Evolutionary conservation across 129 eudicot genomes (phyloP), one percentile per base, ranked within the genome.

Genomic region (Pulicaria dysenterica): DNA sequence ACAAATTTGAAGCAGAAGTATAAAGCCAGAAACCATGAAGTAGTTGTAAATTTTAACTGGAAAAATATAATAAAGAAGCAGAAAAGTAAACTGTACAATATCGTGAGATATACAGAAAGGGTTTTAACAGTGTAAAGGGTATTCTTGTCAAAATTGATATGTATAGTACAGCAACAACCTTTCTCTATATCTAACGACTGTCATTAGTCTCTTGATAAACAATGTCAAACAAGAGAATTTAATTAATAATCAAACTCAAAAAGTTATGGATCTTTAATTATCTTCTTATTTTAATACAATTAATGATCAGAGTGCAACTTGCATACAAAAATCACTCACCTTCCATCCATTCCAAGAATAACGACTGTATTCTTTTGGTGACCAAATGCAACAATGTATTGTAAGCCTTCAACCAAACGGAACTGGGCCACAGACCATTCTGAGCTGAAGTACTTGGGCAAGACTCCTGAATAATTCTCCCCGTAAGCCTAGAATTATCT

Each of bases 341-440:
- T 93, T 89, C 98, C 98, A 85, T 93, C 98, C 85, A 87, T 78
- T 72, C 98, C 90, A 58, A 93, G 84, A 58, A 93, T 85, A 64
- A 89, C 84, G 39, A 89, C 85, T 36, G 96, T 87, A 62, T 93
- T 83, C 87, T 89, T 87, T 77, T 89, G 82, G 75, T 85, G 92
- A 39, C 98, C 96, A 74, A 93, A 93, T 42, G 95, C 96, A 83
- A 83, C 98, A 73, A 82, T 82, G 73, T 85, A 93, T 64, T 85
- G 88, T 39, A 83, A 77, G 63, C 95, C 92, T 79, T 89, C 95
- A 40, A 83, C 79, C 82, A 93, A 80, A 40, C 83, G 95, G 56
- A 87, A 93, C 81, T 89, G 96, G 53, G 98, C 98, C 54, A 92
- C 95, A 4, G 98, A 92, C 96, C 98, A 89, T 75, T 89, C 98